phyloP scores from a whole-genome alignment of 306 rosid species.

The Begonia masoniana region DNA sequence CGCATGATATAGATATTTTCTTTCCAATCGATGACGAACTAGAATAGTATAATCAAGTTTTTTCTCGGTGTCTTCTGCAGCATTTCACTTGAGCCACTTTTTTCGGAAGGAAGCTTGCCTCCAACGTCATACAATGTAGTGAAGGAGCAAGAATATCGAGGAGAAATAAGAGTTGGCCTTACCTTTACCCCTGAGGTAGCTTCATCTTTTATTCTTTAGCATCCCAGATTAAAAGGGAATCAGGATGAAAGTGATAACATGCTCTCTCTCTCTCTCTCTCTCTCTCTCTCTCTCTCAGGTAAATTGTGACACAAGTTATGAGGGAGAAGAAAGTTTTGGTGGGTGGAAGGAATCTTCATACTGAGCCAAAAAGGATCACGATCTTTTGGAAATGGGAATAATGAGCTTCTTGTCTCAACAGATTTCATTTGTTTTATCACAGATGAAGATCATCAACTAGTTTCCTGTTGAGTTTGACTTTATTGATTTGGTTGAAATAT shows the following conservation, averaged over 20 bases:
- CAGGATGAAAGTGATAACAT: not conserved
- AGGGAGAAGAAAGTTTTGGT: slow-evolving; percentile 28
- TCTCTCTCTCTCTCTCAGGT: not conserved
- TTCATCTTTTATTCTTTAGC: not conserved
- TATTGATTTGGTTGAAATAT: too few species aligned
- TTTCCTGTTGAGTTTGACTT: not conserved
- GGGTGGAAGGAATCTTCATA: slow-evolving; percentile 58
- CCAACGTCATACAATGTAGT: slow-evolving; percentile 47
- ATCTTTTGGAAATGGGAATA: too few species aligned
- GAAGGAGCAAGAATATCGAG: slow-evolving; percentile 37
- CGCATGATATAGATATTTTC: too few species aligned
- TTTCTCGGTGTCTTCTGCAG: slow-evolving; percentile 17
- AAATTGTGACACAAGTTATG: not conserved
- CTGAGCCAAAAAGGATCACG: too few species aligned
- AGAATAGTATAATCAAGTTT: too few species aligned
- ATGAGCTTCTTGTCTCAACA: not conserved
- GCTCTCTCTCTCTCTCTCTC: not conserved
- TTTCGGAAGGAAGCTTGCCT: slow-evolving; percentile 41
- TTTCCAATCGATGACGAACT: not conserved
- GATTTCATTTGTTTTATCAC: too few species aligned
- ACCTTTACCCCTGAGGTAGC: slow-evolving; percentile 26
- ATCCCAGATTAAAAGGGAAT: not conserved
- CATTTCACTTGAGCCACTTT: slow-evolving; percentile 37
- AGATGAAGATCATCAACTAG: too few species aligned
- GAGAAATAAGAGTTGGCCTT: slow-evolving; percentile 45